These are phyloP conservation scores for Tetrapyrgos nigripes DNA, from an alignment of 1,284 basidiomycete genomes.

Conservation along the genomic window DNA sequence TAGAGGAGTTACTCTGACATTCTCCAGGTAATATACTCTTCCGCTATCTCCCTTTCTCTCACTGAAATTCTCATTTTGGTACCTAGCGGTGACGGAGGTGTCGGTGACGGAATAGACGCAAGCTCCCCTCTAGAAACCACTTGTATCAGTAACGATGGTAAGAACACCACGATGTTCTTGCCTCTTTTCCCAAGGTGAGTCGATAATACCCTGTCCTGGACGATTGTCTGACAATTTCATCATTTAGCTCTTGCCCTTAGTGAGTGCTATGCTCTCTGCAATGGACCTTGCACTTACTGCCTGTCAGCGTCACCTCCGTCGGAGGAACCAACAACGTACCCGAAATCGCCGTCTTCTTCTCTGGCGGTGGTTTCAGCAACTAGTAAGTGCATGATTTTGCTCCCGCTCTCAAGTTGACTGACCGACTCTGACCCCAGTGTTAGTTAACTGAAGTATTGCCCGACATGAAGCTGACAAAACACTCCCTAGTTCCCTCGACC, in stretches of 20 bases:
- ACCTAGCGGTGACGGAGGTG: slow-evolving; percentile 16
- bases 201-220: slow-evolving; percentile 45
- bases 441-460: neutral
- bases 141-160: slow-evolving; percentile 34
- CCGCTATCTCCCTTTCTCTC: neutral
- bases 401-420: too few species aligned
- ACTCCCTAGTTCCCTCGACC: slow-evolving; percentile 54
- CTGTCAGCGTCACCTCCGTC: slow-evolving; percentile 53
- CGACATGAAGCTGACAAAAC: neutral
- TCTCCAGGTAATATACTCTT: slow-evolving; percentile 20
- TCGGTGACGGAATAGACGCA: slow-evolving; percentile 15
- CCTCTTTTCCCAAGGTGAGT: slow-evolving; percentile 40
- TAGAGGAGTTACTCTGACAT: slow-evolving; percentile 26
- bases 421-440: too few species aligned
- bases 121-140: slow-evolving; percentile 13
- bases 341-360: slow-evolving; percentile 61
- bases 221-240: slow-evolving; percentile 11
- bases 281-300: slow-evolving; percentile 19
- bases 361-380: slow-evolving; percentile 69
- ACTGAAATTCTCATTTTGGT: neutral
- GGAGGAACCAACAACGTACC: slow-evolving; percentile 64
- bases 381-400: slow-evolving; percentile 43
- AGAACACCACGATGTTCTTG: slow-evolving; percentile 33
- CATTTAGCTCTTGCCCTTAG: slow-evolving; percentile 36
- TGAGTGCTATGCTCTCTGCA: slow-evolving; percentile 22